Conservation (phyloP, 1,284 basidiomycete species). For the Xerocomus minutiporus region DNA sequence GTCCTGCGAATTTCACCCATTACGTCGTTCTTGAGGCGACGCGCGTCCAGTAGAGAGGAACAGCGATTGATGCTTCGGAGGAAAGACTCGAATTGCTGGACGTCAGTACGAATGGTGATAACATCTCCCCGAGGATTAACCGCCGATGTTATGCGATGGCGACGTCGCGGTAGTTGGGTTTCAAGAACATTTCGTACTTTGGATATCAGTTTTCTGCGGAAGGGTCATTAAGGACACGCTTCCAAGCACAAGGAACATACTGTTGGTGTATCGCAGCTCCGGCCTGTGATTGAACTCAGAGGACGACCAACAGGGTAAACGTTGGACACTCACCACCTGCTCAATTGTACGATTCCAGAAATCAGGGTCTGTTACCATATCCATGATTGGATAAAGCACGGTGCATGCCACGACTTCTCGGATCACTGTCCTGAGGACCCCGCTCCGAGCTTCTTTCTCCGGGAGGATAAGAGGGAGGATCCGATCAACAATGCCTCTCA, state of each 20-base stretch:
- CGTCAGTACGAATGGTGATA: conserved; percentile 73
- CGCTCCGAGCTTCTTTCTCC: conserved; percentile 67
- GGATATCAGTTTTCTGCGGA: conserved; percentile 67
- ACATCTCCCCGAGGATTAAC: conserved; percentile 49
- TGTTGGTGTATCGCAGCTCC: conserved; percentile 88
- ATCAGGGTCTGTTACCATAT: conserved; percentile 91
- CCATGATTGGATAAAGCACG: conserved; percentile 82
- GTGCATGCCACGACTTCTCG: conserved; percentile 82
- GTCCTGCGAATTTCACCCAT: conserved; percentile 83
- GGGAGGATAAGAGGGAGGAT: conserved; percentile 74
- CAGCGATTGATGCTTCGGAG: conserved; percentile 78
- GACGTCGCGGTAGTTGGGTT: conserved; percentile 62
- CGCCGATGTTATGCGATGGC: conserved; percentile 38
- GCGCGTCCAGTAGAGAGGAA: conserved; percentile 81
- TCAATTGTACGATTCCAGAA: conserved; percentile 95
- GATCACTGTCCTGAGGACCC: conserved; percentile 66
- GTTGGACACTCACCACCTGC: conserved; percentile 61
- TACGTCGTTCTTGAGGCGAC: conserved; percentile 87
- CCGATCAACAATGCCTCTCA: conserved; percentile 66
- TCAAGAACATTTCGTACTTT: conserved; percentile 82
- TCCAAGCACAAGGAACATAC: conserved; percentile 41
- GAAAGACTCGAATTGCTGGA: conserved; percentile 85
- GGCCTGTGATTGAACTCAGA: conserved; percentile 46
- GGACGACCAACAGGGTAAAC: background rate
- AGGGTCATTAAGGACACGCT: conserved; percentile 5